phyloP scores from a whole-genome alignment of 2,329 filamentous ascomycete species.

The Cyclaneusma minus region DNA sequence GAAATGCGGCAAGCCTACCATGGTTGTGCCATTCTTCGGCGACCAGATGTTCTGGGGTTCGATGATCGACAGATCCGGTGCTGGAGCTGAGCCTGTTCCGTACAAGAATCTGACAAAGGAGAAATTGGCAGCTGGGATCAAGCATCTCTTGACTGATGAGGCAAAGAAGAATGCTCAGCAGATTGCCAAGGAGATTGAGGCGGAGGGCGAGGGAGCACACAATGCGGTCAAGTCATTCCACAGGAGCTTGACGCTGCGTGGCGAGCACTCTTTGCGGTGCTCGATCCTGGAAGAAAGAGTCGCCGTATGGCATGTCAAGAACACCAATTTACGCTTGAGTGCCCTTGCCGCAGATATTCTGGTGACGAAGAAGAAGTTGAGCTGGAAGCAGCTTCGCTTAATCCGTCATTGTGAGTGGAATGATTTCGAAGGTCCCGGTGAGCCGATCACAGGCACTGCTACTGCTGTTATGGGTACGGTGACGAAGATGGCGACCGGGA shows the following conservation, averaged over 20 bases:
- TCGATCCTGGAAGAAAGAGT: constrained; percentile 45
- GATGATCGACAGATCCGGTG: constrained; percentile 47
- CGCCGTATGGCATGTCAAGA: constrained; percentile 51
- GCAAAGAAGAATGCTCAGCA: constrained; percentile 39
- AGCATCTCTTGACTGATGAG: constrained; percentile 46
- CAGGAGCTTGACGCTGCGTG: constrained; percentile 35
- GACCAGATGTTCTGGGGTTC: constrained; percentile 65
- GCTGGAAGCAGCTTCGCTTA: constrained; percentile 47
- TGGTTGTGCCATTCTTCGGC: constrained; percentile 68
- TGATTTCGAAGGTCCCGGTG: constrained; percentile 61
- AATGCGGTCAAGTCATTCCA: constrained; percentile 58
- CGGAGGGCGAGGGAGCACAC: constrained; percentile 48
- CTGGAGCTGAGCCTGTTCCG: constrained; percentile 50
- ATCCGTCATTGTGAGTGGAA: constrained; percentile 59
- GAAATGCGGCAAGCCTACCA: constrained; percentile 55
- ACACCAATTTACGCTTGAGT: constrained; percentile 42
- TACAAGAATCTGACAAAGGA: constrained; percentile 52
- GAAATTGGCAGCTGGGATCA: constrained; percentile 54
- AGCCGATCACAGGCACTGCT: constrained; percentile 52
- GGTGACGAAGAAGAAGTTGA: constrained; percentile 41
- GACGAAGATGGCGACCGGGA: constrained; percentile 42
- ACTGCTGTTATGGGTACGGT: constrained; percentile 44
- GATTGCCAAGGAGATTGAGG: constrained; percentile 44
- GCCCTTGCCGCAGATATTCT: constrained; percentile 50
- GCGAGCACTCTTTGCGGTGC: constrained; percentile 44